A percentile compares a stretch with the other conserved stretches of the same genome.
Conservation (phyloP, 2,329 filamentous ascomycete species). For the Phyllosticta capitalensis region DNA sequence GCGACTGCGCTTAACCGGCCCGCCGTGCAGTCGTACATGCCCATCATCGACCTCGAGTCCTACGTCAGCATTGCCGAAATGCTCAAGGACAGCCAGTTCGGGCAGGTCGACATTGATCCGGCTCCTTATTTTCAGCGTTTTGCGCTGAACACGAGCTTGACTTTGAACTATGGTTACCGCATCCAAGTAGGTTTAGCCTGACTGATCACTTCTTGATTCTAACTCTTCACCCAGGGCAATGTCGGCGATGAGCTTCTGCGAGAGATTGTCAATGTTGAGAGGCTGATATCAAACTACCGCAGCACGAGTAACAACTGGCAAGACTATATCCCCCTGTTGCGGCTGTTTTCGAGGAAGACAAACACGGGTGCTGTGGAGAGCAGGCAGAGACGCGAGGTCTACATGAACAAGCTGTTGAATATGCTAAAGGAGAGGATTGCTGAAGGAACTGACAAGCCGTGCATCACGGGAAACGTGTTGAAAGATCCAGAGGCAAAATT, state of each 20-base stretch:
- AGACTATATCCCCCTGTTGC: constrained; percentile 69
- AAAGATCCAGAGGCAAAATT: constrained; percentile 62
- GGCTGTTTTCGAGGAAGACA: constrained; percentile 54
- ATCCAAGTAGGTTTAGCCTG: constrained; percentile 39
- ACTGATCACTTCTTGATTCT: too few relatives aligned
- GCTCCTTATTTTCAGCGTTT: constrained; percentile 65
- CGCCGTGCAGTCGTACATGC: constrained; percentile 69
- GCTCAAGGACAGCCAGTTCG: constrained; percentile 52
- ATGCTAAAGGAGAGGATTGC: constrained; percentile 53
- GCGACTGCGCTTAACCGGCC: constrained; percentile 70
- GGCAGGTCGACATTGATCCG: constrained; percentile 57
- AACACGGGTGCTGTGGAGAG: constrained; percentile 51
- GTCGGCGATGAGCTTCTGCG: constrained; percentile 57
- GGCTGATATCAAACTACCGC: constrained; percentile 65
- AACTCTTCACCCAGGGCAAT: constrained; percentile 36
- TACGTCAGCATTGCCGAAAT: constrained; percentile 64
- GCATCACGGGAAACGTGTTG: constrained; percentile 60
- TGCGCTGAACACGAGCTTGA: constrained; percentile 67
- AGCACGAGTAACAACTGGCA: constrained; percentile 78
- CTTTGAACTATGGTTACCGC: constrained; percentile 69
- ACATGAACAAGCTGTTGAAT: constrained; percentile 49
- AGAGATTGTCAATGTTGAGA: constrained; percentile 68
- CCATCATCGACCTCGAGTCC: constrained; percentile 70
- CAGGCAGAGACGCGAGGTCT: constrained; percentile 57
- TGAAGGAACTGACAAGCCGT: constrained; percentile 56